phyloP scores from a whole-genome alignment of 768 basidiomycete genomes.

The Kwoniella sp. region DNA sequence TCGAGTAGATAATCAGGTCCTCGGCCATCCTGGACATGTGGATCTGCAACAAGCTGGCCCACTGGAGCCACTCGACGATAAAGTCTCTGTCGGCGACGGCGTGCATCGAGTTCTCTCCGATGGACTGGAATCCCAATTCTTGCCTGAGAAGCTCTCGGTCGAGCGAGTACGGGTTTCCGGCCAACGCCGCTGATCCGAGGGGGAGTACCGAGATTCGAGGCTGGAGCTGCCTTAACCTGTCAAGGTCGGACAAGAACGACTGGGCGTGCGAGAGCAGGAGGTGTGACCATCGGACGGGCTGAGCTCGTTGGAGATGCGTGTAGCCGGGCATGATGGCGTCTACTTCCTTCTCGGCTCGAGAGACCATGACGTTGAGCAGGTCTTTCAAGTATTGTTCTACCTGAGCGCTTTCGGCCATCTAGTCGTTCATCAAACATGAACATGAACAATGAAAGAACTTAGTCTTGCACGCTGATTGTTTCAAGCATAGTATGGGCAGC shows the following conservation, averaged over 20 bases:
- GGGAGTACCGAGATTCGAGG: constrained; percentile 92
- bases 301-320: constrained; percentile 94
- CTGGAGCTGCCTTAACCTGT: constrained; percentile 77
- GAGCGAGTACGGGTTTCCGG: constrained; percentile 92
- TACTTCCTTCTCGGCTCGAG: constrained; percentile 90
- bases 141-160: constrained; percentile 89
- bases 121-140: constrained; percentile 82
- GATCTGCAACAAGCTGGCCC: constrained; percentile 86
- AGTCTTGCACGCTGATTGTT: no score
- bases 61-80: constrained; percentile 95
- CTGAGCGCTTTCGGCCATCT: constrained; percentile 69
- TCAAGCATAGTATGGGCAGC: no score
- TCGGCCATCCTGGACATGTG: constrained; percentile 95
- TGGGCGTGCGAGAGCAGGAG: constrained; percentile 92
- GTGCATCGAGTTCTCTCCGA: constrained; percentile 96
- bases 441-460: not conserved
- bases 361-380: constrained; percentile 83
- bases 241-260: constrained; percentile 85
- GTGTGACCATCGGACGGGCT: constrained; percentile 99
- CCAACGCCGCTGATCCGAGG: constrained; percentile 89
- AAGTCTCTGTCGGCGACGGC: constrained; percentile 97
- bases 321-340: constrained; percentile 91
- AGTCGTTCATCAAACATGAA: not conserved
- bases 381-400: constrained; percentile 72
- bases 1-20: constrained; percentile 94